phyloP scores from a whole-genome alignment of 2,329 filamentous ascomycete genomes.

The Simplicillium aogashimaense region DNA sequence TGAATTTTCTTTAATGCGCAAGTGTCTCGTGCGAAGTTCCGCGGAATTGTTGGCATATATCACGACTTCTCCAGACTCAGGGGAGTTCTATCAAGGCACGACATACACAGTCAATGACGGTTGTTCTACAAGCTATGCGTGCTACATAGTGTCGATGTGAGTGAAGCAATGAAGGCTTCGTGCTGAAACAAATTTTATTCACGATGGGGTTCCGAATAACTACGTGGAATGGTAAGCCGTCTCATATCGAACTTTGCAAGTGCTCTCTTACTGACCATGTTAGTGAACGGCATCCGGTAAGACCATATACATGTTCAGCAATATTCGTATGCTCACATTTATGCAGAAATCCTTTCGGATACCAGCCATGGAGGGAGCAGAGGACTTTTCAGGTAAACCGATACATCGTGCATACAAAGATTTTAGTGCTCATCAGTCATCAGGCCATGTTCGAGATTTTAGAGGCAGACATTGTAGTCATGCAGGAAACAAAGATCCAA shows the following conservation, averaged over 20 bases:
- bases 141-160: too few relatives aligned
- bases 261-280: neutral
- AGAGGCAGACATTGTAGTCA: slow-evolving; percentile 84
- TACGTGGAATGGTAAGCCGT: slow-evolving; percentile 64
- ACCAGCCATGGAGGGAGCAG: slow-evolving; percentile 70
- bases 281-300: slow-evolving; percentile 72
- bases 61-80: too few relatives aligned
- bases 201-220: slow-evolving; percentile 72
- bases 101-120: too few relatives aligned
- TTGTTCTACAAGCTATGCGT: too few relatives aligned
- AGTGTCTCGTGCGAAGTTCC: too few relatives aligned
- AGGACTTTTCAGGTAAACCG: slow-evolving; percentile 53
- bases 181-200: neutral
- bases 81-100: too few relatives aligned
- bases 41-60: too few relatives aligned
- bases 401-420: neutral
- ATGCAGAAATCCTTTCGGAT: slow-evolving; percentile 67
- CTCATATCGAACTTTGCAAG: slow-evolving; percentile 12
- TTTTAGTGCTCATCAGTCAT: neutral
- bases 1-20: too few relatives aligned
- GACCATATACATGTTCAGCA: neutral
- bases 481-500: slow-evolving; percentile 96
- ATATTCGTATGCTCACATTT: too few relatives aligned
- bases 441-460: slow-evolving; percentile 90
- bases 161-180: too few relatives aligned